phyloP scores from a whole-genome alignment of 768 basidiomycete genomes.

The Dictyophora rubrovolvata region DNA sequence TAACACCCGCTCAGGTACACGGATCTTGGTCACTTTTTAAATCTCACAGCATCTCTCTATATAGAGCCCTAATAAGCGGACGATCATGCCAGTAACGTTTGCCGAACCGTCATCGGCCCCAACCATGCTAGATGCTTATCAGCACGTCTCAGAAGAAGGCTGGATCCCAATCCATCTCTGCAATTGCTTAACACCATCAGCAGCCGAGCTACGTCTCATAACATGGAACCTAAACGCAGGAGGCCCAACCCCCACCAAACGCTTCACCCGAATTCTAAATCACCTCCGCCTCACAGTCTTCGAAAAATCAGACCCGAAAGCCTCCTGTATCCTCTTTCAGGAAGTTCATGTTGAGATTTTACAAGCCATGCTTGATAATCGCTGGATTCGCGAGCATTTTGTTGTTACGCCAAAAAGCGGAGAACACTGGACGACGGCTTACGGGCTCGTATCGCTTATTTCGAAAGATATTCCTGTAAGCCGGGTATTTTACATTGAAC shows the following conservation, averaged over 20 bases:
- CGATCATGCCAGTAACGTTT: background rate
- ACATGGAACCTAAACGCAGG: slow-evolving; percentile 66
- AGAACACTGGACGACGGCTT: slow-evolving; percentile 47
- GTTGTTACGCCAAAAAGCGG: slow-evolving; percentile 43
- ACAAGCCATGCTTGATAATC: slow-evolving; percentile 36
- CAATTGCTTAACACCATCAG: background rate
- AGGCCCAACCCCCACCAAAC: slow-evolving; percentile 26
- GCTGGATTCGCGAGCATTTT: slow-evolving; percentile 57
- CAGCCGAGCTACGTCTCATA: slow-evolving; percentile 25
- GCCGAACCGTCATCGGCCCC: background rate
- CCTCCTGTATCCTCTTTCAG: slow-evolving; percentile 60
- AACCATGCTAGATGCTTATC: background rate
- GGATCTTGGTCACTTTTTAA: no score
- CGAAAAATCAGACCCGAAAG: slow-evolving; percentile 33
- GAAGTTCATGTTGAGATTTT: slow-evolving; percentile 46
- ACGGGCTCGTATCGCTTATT: slow-evolving; percentile 66
- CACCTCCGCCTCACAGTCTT: slow-evolving; percentile 49
- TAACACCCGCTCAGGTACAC: no score
- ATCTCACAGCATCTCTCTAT: no score
- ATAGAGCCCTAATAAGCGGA: no score
- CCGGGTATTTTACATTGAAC: slow-evolving; percentile 41
- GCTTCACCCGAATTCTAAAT: slow-evolving; percentile 39
- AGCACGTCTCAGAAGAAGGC: background rate
- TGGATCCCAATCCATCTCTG: background rate
- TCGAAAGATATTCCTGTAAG: slow-evolving; percentile 44